A percentile compares a stretch with the other conserved stretches of the same genome.
These are phyloP conservation scores for Xylaria curta DNA, from an alignment of 495 filamentous ascomycete species.

Conservation along the genomic window DNA sequence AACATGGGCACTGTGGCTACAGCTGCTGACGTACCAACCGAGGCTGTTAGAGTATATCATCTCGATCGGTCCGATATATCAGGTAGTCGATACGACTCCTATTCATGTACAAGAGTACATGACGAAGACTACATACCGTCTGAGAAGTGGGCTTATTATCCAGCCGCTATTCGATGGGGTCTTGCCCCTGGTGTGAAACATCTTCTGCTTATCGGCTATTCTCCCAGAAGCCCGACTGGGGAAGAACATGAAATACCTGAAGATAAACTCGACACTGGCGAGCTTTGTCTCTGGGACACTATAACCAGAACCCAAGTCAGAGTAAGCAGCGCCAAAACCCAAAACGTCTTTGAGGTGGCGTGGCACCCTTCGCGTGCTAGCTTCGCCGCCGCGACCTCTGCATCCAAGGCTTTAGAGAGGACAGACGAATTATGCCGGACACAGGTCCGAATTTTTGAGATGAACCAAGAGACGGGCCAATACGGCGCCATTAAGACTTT, in stretches of 20 bases:
- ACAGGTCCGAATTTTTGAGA: constrained; percentile 56
- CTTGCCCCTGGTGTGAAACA: constrained; percentile 53
- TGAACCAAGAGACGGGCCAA: constrained; percentile 37
- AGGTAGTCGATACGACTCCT: constrained; percentile 41
- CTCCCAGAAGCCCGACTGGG: constrained; percentile 59
- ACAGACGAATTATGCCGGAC: constrained; percentile 50
- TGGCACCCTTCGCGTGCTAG: constrained; percentile 71
- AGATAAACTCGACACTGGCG: constrained; percentile 61
- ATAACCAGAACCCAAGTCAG: constrained; percentile 52
- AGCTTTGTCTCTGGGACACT: constrained; percentile 76
- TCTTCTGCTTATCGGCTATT: constrained; percentile 78
- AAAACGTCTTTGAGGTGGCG: constrained; percentile 79
- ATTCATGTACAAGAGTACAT: constrained; percentile 56
- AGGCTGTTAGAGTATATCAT: constrained; percentile 58
- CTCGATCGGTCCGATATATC: constrained; percentile 40
- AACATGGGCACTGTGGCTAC: constrained; percentile 53
- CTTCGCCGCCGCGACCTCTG: constrained; percentile 69
- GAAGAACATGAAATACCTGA: constrained; percentile 62
- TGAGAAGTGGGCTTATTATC: constrained; percentile 65
- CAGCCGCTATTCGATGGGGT: constrained; percentile 80
- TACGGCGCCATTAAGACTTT: constrained; percentile 51
- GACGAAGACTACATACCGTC: constrained; percentile 51
- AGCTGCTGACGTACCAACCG: constrained; percentile 53
- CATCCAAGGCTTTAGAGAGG: constrained; percentile 50
- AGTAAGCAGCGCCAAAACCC: constrained; percentile 59